Evolutionary conservation across 2,329 filamentous ascomycete species (phyloP).

Genomic region (Coniochaeta prunicola): DNA sequence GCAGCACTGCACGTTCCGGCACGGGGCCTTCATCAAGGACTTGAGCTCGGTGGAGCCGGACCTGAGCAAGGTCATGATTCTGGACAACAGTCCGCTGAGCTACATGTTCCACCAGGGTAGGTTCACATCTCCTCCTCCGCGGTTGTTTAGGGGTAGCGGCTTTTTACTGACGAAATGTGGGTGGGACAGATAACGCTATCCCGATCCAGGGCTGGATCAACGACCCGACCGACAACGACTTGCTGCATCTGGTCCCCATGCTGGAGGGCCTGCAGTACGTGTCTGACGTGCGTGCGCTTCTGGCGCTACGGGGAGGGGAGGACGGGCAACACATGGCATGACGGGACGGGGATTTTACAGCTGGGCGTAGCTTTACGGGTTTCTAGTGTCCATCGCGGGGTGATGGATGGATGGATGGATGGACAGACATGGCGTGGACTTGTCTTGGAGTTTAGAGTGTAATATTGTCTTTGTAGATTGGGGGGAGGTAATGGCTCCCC

Average conservation of each 20-base stretch:
- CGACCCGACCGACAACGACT: constrained; percentile 92
- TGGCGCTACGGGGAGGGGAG: constrained; percentile 84
- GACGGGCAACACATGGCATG: constrained; percentile 53
- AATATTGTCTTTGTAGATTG: not conserved
- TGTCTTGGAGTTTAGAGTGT: not conserved
- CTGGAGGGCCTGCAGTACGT: constrained; percentile 94
- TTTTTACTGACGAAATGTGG: not conserved
- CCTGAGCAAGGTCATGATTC: constrained; percentile 95
- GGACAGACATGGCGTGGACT: not conserved
- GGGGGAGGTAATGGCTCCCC: not conserved
- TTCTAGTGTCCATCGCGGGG: not conserved
- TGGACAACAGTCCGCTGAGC: constrained; percentile 96
- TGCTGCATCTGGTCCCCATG: constrained; percentile 86
- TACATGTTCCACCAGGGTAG: constrained; percentile 98
- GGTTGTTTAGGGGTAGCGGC: not conserved
- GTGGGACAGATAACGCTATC: constrained; percentile 82
- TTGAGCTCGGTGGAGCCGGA: constrained; percentile 93
- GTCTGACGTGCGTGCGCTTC: constrained; percentile 84
- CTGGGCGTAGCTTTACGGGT: not conserved
- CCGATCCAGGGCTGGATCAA: constrained; percentile 99
- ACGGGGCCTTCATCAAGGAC: constrained; percentile 97
- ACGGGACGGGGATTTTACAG: constrained; percentile 4
- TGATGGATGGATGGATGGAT: not conserved
- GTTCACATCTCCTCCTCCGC: constrained; percentile 16
- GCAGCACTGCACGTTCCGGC: constrained; percentile 92